Base-by-base conservation (phyloP, 1,139 yeast species). In the Debaryomyces nepalensis region DNA sequence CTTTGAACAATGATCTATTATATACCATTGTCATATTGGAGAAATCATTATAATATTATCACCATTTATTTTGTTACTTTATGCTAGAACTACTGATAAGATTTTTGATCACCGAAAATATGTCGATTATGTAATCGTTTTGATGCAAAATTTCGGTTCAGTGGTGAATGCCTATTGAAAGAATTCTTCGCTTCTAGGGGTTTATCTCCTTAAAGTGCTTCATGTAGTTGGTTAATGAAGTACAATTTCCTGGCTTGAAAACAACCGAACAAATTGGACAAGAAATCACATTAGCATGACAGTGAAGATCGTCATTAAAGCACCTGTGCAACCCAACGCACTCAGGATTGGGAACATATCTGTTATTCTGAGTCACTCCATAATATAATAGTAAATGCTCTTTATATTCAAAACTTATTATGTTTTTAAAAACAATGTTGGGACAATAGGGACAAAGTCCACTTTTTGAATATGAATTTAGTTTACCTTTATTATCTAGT, bases 371-470 rank as follows among this genome's bases (percentile, higher is more conserved):
- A 7, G 37, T 23, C 5, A 34, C 26, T 34, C 37, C 37, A 16
- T 34, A 30, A n/a, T n/a, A 2, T 19, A 34, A 18, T 8, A 30
- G 18, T 8, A 34, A 26, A 23, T 34, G 37, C 4, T 34, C 37
- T 3, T 34, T 8, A 16, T 29, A 36, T 7, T 26, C 26, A 19
- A 21, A 14, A 10, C 20, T 36, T 8, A 12, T 12, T 27, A 36
- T 26, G n/a, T 20, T 36, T 14, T 36, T 36, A 9, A 36, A 36
- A 9, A 36, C 33, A 9, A 36, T 36, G 9, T 11, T n/a, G 4
- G 39, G 39, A 27, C 39, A 36, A 12, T 20, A 27, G 5, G 39
- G 39, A 20, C 39, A 36, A 5, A 36, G 33, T 4, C 33, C 39
- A 21, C 33, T 27, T 27, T 29, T 36, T 26, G 39, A 36, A 21